Percentiles rank a stretch among this genome's conserved stretches.
Evolutionary conservation across 1,284 basidiomycete genomes (phyloP).

Genomic region (Rhodotorula sp.): DNA sequence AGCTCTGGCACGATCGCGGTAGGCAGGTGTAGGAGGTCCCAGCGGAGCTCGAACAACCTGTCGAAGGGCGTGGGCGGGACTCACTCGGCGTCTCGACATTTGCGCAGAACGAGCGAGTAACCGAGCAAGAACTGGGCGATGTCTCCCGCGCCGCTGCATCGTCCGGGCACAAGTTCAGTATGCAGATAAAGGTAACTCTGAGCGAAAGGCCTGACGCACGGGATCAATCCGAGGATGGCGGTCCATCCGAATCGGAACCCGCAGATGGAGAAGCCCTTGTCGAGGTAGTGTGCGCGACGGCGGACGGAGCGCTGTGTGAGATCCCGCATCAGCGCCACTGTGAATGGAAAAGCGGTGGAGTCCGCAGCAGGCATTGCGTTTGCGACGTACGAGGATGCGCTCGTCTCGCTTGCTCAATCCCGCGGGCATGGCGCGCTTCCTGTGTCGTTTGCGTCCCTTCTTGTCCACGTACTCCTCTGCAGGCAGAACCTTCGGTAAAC

Average conservation of each 20-base stretch:
- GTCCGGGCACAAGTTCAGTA: background rate
- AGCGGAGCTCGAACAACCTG: background rate
- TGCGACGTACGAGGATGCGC: slow-evolving; percentile 28
- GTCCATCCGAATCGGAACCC: slow-evolving; percentile 56
- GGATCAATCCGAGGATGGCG: slow-evolving; percentile 24
- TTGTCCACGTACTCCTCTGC: slow-evolving; percentile 13
- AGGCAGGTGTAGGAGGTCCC: background rate
- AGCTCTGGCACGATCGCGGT: no score
- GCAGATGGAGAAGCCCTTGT: slow-evolving; percentile 81
- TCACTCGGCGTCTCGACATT: slow-evolving; percentile 37
- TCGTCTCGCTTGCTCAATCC: slow-evolving; percentile 39
- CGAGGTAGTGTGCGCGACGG: slow-evolving; percentile 79
- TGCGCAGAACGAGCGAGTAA: slow-evolving; percentile 39
- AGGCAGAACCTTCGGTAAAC: no score
- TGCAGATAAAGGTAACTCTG: background rate
- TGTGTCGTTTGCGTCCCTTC: slow-evolving; percentile 18
- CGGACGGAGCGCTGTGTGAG: slow-evolving; percentile 35
- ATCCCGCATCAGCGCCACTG: no score
- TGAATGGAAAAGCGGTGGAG: background rate
- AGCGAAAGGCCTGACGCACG: slow-evolving; percentile 6
- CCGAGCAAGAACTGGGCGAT: slow-evolving; percentile 40
- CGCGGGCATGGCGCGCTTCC: slow-evolving; percentile 36
- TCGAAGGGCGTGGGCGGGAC: background rate
- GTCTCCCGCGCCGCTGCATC: slow-evolving; percentile 36
- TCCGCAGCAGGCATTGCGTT: no score